Evolutionary conservation across 495 filamentous ascomycete genomes (phyloP).

Genomic region (Xylaria longipes): DNA sequence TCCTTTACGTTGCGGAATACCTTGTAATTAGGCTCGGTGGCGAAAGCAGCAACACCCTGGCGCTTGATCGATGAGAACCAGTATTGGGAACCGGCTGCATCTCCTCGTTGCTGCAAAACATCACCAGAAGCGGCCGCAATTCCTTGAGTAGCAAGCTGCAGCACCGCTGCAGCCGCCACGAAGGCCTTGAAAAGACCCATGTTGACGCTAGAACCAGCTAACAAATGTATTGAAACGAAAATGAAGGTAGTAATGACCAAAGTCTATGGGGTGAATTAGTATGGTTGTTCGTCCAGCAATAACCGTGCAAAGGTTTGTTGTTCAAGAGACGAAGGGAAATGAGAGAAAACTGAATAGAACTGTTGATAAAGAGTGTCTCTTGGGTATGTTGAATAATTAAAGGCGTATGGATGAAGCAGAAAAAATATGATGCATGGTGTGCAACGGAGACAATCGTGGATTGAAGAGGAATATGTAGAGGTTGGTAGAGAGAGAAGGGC

Average conservation of each 20-base stretch:
- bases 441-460: not conserved
- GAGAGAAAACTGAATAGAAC: not conserved
- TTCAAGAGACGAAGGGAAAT: not conserved
- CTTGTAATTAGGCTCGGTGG: conserved; percentile 63
- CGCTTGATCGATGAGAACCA: conserved; percentile 79
- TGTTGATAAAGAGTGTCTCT: not conserved
- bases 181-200: conserved; percentile 52
- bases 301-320: conserved; percentile 3
- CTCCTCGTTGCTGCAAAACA: conserved; percentile 31
- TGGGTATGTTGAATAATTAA: not conserved
- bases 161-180: conserved; percentile 43
- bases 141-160: conserved; percentile 43
- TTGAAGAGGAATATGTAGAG: not conserved
- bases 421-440: not conserved
- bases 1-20: conserved; percentile 90
- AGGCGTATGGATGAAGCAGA: not conserved
- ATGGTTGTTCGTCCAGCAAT: not conserved
- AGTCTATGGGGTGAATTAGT: conserved; percentile 5
- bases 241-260: conserved; percentile 20
- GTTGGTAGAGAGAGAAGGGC: not conserved
- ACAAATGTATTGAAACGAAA: conserved; percentile 26
- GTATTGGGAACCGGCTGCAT: conserved; percentile 53
- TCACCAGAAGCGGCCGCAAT: conserved; percentile 41
- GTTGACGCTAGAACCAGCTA: conserved; percentile 51
- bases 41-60: conserved; percentile 72